Conservation (phyloP, 2,329 filamentous ascomycete genomes). For the Massarina eburnea region DNA sequence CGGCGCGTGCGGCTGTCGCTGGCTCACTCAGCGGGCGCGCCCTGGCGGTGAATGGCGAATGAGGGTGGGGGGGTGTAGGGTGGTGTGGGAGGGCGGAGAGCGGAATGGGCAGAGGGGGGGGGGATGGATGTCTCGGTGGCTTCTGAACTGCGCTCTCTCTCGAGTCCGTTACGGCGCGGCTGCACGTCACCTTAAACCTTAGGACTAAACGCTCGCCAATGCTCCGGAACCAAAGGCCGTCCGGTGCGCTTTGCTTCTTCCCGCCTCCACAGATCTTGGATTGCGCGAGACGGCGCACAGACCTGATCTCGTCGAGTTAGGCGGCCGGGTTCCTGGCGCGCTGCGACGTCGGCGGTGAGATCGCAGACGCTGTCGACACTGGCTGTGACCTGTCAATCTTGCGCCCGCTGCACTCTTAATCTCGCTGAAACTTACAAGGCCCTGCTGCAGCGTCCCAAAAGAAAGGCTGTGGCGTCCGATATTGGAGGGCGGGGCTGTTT, state of each 20-base stretch:
- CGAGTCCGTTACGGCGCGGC: conserved; percentile 11
- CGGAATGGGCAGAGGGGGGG: neutral
- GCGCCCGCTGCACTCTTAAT: conserved; percentile 31
- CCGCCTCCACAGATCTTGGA: conserved; percentile 43
- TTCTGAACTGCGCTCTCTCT: neutral
- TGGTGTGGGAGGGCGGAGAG: neutral
- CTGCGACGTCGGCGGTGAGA: conserved; percentile 35
- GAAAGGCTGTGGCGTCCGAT: conserved; percentile 36
- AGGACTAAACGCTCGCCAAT: conserved; percentile 32
- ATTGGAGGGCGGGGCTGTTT: conserved; percentile 37
- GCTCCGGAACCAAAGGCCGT: conserved; percentile 26
- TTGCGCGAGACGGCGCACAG: conserved; percentile 31
- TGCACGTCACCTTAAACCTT: conserved; percentile 37
- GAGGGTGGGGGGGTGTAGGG: neutral
- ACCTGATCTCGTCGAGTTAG: conserved; percentile 27
- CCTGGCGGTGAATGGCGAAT: neutral
- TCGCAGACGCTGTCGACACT: conserved; percentile 22
- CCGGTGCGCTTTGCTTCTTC: conserved; percentile 41
- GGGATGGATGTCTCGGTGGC: conserved; percentile 1
- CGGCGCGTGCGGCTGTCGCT: conserved; percentile 11
- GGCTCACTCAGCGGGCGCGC: conserved; percentile 10
- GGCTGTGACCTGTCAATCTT: conserved; percentile 38
- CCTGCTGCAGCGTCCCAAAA: conserved; percentile 37
- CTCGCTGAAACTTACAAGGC: conserved; percentile 39
- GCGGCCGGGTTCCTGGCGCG: conserved; percentile 28